Evolutionary conservation across 768 basidiomycete species (phyloP).

Genomic region (Pilatotrama ljubarskyi): DNA sequence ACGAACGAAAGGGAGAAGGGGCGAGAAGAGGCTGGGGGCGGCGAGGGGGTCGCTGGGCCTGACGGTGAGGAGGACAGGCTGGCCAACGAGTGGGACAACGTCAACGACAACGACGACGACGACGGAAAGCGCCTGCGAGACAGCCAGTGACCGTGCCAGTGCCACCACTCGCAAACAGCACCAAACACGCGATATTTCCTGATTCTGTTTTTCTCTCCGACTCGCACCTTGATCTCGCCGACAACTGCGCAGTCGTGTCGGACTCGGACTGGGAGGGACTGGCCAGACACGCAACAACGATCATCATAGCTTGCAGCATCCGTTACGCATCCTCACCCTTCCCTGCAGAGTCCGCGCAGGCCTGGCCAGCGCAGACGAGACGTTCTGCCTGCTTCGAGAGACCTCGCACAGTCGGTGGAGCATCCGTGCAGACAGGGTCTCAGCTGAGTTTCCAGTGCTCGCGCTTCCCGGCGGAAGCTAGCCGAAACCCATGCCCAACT

Average conservation of each 20-base stretch:
- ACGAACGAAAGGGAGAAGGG: slow-evolving; percentile 20
- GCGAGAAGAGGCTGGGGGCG: background rate
- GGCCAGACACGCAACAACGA: background rate
- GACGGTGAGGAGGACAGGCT: slow-evolving; percentile 17
- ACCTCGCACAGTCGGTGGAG: background rate
- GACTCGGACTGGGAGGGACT: no score
- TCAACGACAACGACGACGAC: slow-evolving; percentile 21
- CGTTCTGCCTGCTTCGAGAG: background rate
- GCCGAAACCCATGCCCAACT: background rate
- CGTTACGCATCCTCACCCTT: background rate
- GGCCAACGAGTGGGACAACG: slow-evolving; percentile 27
- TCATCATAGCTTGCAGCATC: background rate
- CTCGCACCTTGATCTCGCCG: background rate
- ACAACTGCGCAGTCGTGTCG: background rate
- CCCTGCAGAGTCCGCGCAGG: background rate
- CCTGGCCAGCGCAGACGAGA: background rate
- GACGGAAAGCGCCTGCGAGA: slow-evolving; percentile 15
- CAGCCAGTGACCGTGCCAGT: background rate
- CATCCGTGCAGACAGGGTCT: background rate
- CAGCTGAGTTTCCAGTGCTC: background rate
- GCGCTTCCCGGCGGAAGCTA: slow-evolving; percentile 1
- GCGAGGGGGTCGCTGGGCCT: slow-evolving; percentile 13
- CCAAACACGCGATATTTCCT: slow-evolving; percentile 17
- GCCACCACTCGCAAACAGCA: slow-evolving; percentile 19
- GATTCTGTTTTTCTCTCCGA: background rate